Evolutionary conservation across 2,329 filamentous ascomycete genomes (phyloP).

Genomic region (Fusarium dlaminii): DNA sequence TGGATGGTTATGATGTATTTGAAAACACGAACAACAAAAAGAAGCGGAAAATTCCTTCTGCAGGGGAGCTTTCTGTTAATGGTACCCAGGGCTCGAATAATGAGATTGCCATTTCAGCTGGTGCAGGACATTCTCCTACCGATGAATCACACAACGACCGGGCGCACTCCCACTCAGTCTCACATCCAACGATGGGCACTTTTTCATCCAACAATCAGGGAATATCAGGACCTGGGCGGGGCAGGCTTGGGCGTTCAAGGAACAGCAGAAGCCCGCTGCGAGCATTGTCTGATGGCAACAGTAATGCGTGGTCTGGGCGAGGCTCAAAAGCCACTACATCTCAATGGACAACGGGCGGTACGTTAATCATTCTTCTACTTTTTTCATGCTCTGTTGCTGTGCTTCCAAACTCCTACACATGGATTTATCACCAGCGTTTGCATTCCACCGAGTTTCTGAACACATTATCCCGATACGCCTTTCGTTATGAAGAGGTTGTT

Average conservation of each 20-base stretch:
- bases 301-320: constrained; percentile 64
- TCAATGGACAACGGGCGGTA: constrained; percentile 58
- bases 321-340: constrained; percentile 57
- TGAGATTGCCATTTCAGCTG: constrained; percentile 48
- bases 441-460: neutral
- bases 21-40: constrained; percentile 99
- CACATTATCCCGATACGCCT: neutral
- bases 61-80: constrained; percentile 70
- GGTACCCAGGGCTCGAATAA: constrained; percentile 50
- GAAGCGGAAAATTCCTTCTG: constrained; percentile 96
- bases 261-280: constrained; percentile 71
- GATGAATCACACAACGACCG: constrained; percentile 47
- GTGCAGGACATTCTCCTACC: constrained; percentile 29
- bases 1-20: constrained; percentile 94
- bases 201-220: constrained; percentile 63
- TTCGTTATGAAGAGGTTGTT: neutral
- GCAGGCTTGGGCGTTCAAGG: constrained; percentile 77
- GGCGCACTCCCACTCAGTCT: constrained; percentile 30
- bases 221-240: constrained; percentile 85
- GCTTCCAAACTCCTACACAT: neutral
- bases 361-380: constrained; percentile 38
- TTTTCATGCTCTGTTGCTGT: neutral
- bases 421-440: neutral
- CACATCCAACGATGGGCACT: constrained; percentile 55
- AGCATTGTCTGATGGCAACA: constrained; percentile 66